phyloP scores from a whole-genome alignment of 129 eudicot genomes.

The Escallonia rubra region DNA sequence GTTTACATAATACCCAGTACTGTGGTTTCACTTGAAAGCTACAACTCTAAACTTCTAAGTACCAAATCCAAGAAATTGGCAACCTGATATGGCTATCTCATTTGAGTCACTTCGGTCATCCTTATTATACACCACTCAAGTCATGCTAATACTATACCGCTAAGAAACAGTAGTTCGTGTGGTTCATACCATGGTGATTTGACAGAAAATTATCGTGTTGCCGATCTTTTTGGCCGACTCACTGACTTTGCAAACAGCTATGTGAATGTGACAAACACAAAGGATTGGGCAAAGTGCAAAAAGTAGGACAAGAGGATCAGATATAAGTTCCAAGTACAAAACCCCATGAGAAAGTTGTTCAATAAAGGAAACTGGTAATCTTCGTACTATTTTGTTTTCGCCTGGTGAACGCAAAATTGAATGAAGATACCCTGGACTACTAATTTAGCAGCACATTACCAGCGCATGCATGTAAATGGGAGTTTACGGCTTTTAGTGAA shows the following conservation, averaged over 20 bases:
- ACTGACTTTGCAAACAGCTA: conserved; percentile 10
- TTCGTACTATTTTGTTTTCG: background rate
- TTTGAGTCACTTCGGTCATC: conserved; percentile 1
- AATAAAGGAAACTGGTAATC: no score
- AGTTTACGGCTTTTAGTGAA: background rate
- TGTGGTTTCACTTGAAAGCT: conserved; percentile 5
- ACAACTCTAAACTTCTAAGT: background rate
- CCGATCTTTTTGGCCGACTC: conserved; percentile 20
- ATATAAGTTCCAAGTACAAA: background rate
- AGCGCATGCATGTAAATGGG: background rate
- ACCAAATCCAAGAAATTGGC: background rate
- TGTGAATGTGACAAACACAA: conserved; percentile 9
- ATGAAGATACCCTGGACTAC: background rate
- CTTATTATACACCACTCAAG: background rate
- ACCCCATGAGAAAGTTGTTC: no score
- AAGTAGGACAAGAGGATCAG: conserved; percentile 23
- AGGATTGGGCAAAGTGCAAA: conserved; percentile 13
- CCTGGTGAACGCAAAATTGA: background rate
- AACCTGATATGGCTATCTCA: background rate
- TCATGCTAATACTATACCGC: background rate
- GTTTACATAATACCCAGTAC: background rate
- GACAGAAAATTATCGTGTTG: conserved; percentile 19
- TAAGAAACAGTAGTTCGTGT: background rate
- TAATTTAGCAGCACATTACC: background rate
- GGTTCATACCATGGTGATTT: background rate